These are phyloP conservation scores for Pseudogymnoascus sp. DNA, from an alignment of 2,329 filamentous ascomycete species.

Conservation along the genomic window DNA sequence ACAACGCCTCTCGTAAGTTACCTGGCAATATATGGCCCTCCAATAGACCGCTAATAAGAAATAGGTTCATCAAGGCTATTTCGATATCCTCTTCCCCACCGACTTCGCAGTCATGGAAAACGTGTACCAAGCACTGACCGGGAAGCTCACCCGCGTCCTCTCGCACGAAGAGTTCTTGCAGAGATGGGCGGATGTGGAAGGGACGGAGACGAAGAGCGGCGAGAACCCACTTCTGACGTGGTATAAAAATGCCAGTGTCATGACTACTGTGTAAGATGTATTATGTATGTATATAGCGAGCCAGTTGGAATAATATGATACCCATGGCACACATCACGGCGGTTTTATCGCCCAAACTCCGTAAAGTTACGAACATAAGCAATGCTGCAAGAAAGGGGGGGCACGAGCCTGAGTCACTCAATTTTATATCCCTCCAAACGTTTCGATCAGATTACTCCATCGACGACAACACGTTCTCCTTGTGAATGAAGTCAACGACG, in stretches of 20 bases:
- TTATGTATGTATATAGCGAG: slow-evolving; percentile 3
- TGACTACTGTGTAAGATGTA: slow-evolving; percentile 65
- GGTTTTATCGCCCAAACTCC: neutral
- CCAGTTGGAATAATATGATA: slow-evolving; percentile 4
- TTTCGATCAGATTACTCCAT: neutral
- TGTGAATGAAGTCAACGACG: neutral
- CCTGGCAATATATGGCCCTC: neutral
- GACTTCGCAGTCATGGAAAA: slow-evolving; percentile 87
- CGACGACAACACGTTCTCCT: neutral
- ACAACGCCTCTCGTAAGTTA: slow-evolving; percentile 76
- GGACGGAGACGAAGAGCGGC: slow-evolving; percentile 79
- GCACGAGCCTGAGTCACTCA: neutral
- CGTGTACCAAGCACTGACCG: slow-evolving; percentile 87
- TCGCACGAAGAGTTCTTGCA: slow-evolving; percentile 87
- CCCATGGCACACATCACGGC: neutral
- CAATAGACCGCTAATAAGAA: neutral
- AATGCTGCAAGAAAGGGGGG: neutral
- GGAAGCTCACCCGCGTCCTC: slow-evolving; percentile 77
- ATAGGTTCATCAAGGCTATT: slow-evolving; percentile 94
- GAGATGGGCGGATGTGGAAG: slow-evolving; percentile 82
- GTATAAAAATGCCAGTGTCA: slow-evolving; percentile 91
- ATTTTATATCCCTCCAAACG: neutral
- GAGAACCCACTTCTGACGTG: slow-evolving; percentile 89
- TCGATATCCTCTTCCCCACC: slow-evolving; percentile 97
- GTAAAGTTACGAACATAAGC: neutral